Evolutionary conservation across 768 basidiomycete species (phyloP).

Genomic region (Pilatotrama ljubarskyi): DNA sequence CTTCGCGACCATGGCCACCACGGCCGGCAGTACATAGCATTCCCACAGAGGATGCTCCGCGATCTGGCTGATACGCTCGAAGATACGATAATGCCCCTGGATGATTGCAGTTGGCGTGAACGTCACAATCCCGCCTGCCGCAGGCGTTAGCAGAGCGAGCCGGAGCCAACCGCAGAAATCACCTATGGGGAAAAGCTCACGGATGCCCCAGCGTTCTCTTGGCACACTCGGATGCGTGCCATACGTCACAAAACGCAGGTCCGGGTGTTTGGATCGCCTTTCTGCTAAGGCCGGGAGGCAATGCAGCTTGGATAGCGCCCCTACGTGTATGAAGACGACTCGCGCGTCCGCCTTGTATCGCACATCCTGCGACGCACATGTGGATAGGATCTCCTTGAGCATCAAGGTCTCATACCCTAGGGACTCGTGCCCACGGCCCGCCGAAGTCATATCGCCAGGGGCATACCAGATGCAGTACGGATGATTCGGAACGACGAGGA

Average conservation of each 20-base stretch:
- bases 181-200: conserved; percentile 72
- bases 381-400: conserved; percentile 46
- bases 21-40: conserved; percentile 65
- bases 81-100: conserved; percentile 50
- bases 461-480: conserved; percentile 52
- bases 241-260: conserved; percentile 65
- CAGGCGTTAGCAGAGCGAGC: not conserved
- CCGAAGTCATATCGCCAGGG: conserved; percentile 33
- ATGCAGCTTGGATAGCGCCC: conserved; percentile 50
- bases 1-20: conserved; percentile 56
- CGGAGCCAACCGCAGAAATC: not conserved
- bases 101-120: conserved; percentile 64
- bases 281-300: conserved; percentile 50
- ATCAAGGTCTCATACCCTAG: conserved; percentile 44
- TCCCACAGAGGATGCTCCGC: conserved; percentile 66
- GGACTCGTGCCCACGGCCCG: too few relatives aligned
- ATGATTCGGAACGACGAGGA: conserved; percentile 39
- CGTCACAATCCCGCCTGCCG: conserved; percentile 68
- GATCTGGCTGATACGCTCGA: conserved; percentile 50
- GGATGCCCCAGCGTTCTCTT: conserved; percentile 58
- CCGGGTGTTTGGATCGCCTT: conserved; percentile 44
- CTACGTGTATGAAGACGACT: conserved; percentile 67
- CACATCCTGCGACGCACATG: conserved; percentile 42
- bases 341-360: conserved; percentile 42
- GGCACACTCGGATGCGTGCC: conserved; percentile 59